phyloP scores from a whole-genome alignment of 495 filamentous ascomycete genomes.

The Hyaloscypha finlandica region DNA sequence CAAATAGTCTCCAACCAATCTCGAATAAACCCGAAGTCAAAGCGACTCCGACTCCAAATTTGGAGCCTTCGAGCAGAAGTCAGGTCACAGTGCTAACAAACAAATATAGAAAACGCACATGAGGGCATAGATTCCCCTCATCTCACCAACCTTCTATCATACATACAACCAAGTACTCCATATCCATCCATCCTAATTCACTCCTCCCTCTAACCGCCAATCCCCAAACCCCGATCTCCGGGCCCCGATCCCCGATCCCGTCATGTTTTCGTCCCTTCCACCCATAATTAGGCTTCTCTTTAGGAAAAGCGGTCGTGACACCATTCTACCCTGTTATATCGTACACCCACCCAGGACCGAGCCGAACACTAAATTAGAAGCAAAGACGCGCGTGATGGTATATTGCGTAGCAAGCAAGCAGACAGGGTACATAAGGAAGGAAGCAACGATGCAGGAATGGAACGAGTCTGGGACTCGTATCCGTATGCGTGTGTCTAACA shows the following conservation, averaged over 20 bases:
- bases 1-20: too few relatives aligned
- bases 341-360: not conserved
- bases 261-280: not conserved
- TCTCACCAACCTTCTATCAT: not conserved
- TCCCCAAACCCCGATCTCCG: too few relatives aligned
- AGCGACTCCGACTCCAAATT: too few relatives aligned
- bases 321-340: not conserved
- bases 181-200: not conserved
- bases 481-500: not conserved
- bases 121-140: not conserved
- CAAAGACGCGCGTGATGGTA: not conserved
- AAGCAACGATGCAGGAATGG: not conserved
- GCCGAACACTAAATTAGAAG: not conserved
- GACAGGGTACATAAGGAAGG: not conserved
- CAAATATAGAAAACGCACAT: too few relatives aligned
- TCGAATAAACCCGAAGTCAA: too few relatives aligned
- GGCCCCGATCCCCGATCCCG: not conserved
- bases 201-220: not conserved
- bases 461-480: not conserved
- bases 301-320: not conserved
- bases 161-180: not conserved
- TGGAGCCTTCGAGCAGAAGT: too few relatives aligned
- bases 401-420: not conserved
- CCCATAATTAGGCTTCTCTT: not conserved
- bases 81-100: too few relatives aligned